Percentiles rank a stretch among this genome's conserved stretches.
Evolutionary conservation across 139 green algal species (phyloP).

Genomic region (Limnomonas spitsbergensis): DNA sequence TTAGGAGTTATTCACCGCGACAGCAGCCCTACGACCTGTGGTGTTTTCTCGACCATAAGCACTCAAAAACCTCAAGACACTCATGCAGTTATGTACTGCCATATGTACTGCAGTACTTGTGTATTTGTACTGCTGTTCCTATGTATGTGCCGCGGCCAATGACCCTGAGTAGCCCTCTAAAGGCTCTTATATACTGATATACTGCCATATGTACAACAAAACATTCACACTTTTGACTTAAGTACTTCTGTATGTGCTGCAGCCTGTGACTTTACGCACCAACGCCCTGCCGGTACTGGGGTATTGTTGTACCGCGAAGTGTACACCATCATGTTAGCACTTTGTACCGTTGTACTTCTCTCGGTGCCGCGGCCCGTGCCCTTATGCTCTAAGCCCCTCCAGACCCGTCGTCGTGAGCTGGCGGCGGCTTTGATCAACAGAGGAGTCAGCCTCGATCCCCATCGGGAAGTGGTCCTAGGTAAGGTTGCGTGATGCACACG

Average conservation of each 20-base stretch:
- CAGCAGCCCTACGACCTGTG: no score
- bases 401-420: conserved; percentile 87
- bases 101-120: no score
- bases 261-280: neutral
- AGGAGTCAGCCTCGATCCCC: conserved; percentile 96
- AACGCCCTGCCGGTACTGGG: neutral
- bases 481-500: neutral
- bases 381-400: conserved; percentile 86
- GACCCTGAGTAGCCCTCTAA: no score
- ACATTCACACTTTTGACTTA: no score
- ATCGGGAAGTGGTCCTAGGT: conserved; percentile 96
- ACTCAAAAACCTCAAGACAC: no score
- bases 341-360: neutral
- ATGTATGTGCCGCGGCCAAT: no score
- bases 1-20: no score
- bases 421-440: conserved; percentile 92
- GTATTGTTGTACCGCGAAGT: no score
- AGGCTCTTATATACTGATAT: no score
- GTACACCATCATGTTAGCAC: neutral
- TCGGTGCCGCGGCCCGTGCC: conserved; percentile 58
- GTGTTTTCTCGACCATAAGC: no score
- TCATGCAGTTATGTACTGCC: no score
- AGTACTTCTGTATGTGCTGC: neutral
- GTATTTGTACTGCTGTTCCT: neutral
- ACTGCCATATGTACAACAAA: no score